These are phyloP conservation scores for Scheffersomyces lignicola DNA, from an alignment of 1,139 yeast species.

Conservation along the genomic window DNA sequence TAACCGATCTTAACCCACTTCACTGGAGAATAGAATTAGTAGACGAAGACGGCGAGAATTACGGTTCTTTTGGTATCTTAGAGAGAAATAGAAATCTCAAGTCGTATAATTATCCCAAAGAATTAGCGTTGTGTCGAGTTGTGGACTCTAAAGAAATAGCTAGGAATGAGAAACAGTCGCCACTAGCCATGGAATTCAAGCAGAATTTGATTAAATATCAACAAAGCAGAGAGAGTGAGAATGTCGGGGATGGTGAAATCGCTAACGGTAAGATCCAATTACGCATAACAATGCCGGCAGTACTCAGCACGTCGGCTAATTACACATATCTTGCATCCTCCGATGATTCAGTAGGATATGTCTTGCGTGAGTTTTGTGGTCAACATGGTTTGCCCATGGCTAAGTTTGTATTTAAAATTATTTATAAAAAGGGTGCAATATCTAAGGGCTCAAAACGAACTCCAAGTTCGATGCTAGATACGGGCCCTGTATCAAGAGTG, in stretches of 20 bases:
- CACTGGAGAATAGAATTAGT: constrained; percentile 67
- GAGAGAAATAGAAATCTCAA: constrained; percentile 54
- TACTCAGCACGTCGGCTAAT: constrained; percentile 8
- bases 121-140: constrained; percentile 59
- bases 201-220: constrained; percentile 22
- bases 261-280: constrained; percentile 9
- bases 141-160: constrained; percentile 32
- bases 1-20: constrained; percentile 48
- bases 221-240: constrained; percentile 12
- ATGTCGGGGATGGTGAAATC: constrained; percentile 6
- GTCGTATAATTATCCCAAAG: constrained; percentile 64
- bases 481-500: constrained; percentile 5
- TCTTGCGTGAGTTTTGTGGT: constrained; percentile 33
- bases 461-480: not conserved
- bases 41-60: constrained; percentile 81
- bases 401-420: constrained; percentile 15
- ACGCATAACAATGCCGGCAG: constrained; percentile 5
- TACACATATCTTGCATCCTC: constrained; percentile 8
- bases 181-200: constrained; percentile 50
- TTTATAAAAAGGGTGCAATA: constrained; percentile 7
- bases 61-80: constrained; percentile 70
- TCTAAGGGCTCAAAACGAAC: constrained; percentile 6
- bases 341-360: constrained; percentile 29
- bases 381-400: constrained; percentile 28
- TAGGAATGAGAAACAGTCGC: constrained; percentile 44